Evolutionary conservation across 75 land plant species (phyloP).

Genomic region (Azolla pinnata): DNA sequence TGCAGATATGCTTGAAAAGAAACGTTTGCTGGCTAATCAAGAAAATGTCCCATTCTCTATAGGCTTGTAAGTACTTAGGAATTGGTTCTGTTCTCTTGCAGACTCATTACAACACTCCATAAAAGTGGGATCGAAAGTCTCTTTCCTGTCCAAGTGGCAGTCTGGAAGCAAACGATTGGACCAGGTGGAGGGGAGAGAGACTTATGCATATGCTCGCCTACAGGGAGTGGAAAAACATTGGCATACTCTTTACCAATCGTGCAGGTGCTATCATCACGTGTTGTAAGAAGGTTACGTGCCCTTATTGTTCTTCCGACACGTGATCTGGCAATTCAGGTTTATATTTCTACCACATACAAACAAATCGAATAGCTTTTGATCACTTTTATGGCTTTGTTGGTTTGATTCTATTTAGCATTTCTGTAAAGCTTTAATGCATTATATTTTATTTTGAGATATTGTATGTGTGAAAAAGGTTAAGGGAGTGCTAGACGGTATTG

Average conservation of each 20-base stretch:
- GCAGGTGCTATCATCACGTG: constrained; percentile 55
- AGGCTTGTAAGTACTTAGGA: no score
- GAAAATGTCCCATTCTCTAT: no score
- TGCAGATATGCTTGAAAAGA: no score
- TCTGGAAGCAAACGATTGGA: constrained; percentile 81
- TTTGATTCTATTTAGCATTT: background rate
- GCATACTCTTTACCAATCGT: constrained; percentile 87
- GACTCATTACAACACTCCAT: constrained; percentile 55
- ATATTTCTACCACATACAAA: background rate
- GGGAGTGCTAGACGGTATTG: constrained; percentile 68
- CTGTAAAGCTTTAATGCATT: no score
- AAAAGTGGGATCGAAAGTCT: constrained; percentile 50
- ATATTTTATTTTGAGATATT: background rate
- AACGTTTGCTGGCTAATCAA: no score
- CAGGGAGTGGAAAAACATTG: constrained; percentile 94
- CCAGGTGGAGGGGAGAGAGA: constrained; percentile 75
- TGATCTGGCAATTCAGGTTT: constrained; percentile 83
- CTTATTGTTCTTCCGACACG: constrained; percentile 86
- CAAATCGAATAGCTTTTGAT: background rate
- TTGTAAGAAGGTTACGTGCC: constrained; percentile 58
- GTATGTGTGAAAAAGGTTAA: constrained; percentile 48
- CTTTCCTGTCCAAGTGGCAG: constrained; percentile 87
- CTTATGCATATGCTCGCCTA: constrained; percentile 81
- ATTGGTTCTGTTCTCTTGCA: constrained; percentile 17
- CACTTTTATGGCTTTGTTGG: background rate